A percentile compares a stretch with the other conserved stretches of the same genome.
Conservation (phyloP, 2,329 filamentous ascomycete species). For the Diaporthe eres region DNA sequence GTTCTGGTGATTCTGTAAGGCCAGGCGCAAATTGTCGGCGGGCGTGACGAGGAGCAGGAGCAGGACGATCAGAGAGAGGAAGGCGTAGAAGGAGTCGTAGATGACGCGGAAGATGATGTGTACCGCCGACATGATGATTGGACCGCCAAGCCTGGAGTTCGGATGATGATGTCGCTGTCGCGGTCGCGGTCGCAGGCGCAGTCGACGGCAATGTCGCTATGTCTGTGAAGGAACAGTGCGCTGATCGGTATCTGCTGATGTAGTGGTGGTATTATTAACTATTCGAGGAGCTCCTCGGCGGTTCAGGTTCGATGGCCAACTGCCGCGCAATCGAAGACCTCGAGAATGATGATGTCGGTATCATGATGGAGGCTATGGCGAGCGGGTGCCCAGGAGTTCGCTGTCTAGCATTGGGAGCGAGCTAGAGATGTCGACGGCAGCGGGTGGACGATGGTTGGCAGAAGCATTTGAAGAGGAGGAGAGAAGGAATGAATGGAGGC, state of each 20-base stretch:
- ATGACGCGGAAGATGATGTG: conserved; percentile 81
- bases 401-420: conserved; percentile 37
- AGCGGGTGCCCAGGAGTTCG: conserved; percentile 19
- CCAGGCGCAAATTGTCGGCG: conserved; percentile 84
- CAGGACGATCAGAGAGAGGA: conserved; percentile 81
- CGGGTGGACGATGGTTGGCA: background rate
- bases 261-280: conserved; percentile 33
- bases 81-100: conserved; percentile 83
- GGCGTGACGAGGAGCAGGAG: conserved; percentile 85
- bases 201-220: background rate
- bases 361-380: conserved; percentile 41
- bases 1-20: conserved; percentile 73
- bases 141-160: background rate
- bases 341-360: conserved; percentile 38
- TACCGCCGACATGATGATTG: conserved; percentile 42
- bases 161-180: conserved; percentile 1
- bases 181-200: background rate
- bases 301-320: conserved; percentile 39
- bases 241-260: background rate
- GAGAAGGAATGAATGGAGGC: too few species aligned
- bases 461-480: conserved; percentile 6
- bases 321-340: conserved; percentile 40
- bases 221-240: background rate
- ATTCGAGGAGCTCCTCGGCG: conserved; percentile 33
- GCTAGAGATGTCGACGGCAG: conserved; percentile 26